Conservation (phyloP, 148 eudicot genomes). For the Camellia japonica region DNA sequence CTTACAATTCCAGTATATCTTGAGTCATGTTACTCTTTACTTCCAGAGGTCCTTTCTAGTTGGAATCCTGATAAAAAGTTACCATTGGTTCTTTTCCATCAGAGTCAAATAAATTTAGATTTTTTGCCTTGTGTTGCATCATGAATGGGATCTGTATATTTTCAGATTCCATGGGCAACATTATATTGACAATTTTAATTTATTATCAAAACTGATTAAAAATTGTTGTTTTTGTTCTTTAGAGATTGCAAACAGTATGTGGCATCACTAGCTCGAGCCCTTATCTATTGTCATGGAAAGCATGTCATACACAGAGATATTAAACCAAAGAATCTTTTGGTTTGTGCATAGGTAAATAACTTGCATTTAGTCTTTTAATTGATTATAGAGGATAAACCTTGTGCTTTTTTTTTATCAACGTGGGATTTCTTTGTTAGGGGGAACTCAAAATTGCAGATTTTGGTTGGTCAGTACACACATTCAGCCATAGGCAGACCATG, state of each 20-base stretch:
- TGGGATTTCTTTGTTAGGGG: constrained; percentile 48
- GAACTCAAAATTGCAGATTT: constrained; percentile 97
- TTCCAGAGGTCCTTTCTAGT: too few relatives aligned
- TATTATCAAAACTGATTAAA: background rate
- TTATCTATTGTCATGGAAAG: constrained; percentile 94
- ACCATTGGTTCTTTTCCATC: background rate
- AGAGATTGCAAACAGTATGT: constrained; percentile 55
- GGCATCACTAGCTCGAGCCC: constrained; percentile 93
- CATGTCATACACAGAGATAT: constrained; percentile 97
- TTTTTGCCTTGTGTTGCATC: too few relatives aligned
- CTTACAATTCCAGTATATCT: too few relatives aligned
- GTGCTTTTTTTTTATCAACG: background rate
- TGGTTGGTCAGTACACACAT: constrained; percentile 99
- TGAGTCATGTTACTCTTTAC: too few relatives aligned
- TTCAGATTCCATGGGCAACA: background rate
- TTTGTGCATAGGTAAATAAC: constrained; percentile 75
- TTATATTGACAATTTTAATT: background rate
- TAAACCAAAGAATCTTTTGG: constrained; percentile 92
- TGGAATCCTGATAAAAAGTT: background rate
- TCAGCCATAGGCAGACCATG: constrained; percentile 88
- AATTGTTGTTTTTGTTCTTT: background rate
- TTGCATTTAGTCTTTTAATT: constrained; percentile 3
- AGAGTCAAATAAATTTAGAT: background rate
- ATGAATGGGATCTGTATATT: too few relatives aligned
- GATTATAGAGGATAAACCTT: background rate